These are phyloP conservation scores for Trichophyton equinum DNA, from an alignment of 2,329 filamentous ascomycete species.

Conservation along the genomic window DNA sequence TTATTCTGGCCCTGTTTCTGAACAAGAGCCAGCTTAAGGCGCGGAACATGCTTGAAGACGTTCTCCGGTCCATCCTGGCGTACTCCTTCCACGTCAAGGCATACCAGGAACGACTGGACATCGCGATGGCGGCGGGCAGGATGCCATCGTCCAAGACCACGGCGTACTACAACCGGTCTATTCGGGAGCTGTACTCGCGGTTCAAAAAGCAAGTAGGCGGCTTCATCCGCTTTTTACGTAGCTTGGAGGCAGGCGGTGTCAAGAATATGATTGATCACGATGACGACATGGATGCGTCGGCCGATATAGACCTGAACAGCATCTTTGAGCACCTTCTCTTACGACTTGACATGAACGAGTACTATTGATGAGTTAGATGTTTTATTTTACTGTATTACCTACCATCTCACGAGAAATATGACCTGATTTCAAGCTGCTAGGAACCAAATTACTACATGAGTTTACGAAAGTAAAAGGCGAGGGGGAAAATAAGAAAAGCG, in stretches of 20 bases:
- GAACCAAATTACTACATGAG: too few species aligned
- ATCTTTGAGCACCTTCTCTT: constrained; percentile 56
- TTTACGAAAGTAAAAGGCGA: background rate
- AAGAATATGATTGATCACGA: constrained; percentile 18
- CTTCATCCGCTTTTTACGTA: constrained; percentile 59
- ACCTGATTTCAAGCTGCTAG: too few species aligned
- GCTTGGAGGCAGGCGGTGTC: constrained; percentile 37
- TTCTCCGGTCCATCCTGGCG: constrained; percentile 58
- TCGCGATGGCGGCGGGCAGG: background rate
- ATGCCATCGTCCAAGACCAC: background rate
- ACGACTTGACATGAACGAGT: constrained; percentile 58
- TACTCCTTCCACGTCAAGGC: constrained; percentile 43
- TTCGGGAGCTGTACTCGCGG: constrained; percentile 45
- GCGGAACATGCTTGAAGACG: constrained; percentile 59
- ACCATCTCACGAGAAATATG: too few species aligned
- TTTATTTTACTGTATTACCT: background rate
- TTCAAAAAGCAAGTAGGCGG: constrained; percentile 62
- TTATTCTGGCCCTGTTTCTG: constrained; percentile 60
- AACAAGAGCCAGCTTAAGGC: constrained; percentile 63
- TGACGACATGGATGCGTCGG: constrained; percentile 17
- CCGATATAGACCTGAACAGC: constrained; percentile 37
- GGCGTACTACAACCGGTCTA: constrained; percentile 9
- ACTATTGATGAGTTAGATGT: constrained; percentile 37
- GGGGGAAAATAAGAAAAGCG: background rate
- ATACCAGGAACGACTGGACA: constrained; percentile 2